Evolutionary conservation across 2,329 filamentous ascomycete species (phyloP).

Genomic region (Magnaporthales sp.): DNA sequence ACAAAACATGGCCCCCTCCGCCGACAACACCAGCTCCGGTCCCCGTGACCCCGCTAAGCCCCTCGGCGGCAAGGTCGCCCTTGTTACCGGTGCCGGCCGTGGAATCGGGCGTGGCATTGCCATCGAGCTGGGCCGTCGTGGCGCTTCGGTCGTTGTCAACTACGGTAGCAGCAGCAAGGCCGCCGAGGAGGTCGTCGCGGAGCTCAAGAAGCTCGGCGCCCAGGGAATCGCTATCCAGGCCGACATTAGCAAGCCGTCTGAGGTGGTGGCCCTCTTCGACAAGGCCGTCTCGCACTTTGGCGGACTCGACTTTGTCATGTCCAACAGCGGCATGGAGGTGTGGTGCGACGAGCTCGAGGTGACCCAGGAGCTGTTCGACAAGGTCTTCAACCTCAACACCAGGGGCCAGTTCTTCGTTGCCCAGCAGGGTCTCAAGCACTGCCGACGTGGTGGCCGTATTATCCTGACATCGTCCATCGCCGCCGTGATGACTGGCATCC

Average conservation of each 20-base stretch:
- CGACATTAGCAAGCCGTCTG: constrained; percentile 51
- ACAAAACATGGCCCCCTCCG: constrained; percentile 10
- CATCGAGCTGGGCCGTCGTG: constrained; percentile 57
- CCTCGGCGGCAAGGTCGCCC: constrained; percentile 42
- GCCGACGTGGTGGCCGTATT: constrained; percentile 60
- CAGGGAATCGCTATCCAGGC: constrained; percentile 53
- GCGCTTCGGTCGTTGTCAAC: constrained; percentile 58
- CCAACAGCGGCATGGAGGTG: constrained; percentile 63
- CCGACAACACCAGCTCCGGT: background rate
- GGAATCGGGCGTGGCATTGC: constrained; percentile 61
- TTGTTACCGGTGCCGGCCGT: constrained; percentile 57
- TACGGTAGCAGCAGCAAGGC: constrained; percentile 48
- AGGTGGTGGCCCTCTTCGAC: constrained; percentile 56
- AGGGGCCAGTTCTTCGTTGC: constrained; percentile 71
- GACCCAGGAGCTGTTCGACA: constrained; percentile 61
- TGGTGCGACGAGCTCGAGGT: constrained; percentile 65
- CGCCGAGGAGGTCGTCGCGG: constrained; percentile 47
- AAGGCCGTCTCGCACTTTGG: constrained; percentile 57
- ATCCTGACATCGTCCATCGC: constrained; percentile 67
- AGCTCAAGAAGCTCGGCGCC: constrained; percentile 46
- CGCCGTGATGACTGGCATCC: constrained; percentile 55
- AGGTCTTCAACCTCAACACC: constrained; percentile 64
- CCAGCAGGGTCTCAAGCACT: constrained; percentile 64
- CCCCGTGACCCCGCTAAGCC: constrained; percentile 9
- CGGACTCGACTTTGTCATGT: constrained; percentile 63